Evolutionary conservation across 2,329 filamentous ascomycete species (phyloP), one percentile per base, ranked within the genome.

Genomic region (Monosporascus sp.): DNA sequence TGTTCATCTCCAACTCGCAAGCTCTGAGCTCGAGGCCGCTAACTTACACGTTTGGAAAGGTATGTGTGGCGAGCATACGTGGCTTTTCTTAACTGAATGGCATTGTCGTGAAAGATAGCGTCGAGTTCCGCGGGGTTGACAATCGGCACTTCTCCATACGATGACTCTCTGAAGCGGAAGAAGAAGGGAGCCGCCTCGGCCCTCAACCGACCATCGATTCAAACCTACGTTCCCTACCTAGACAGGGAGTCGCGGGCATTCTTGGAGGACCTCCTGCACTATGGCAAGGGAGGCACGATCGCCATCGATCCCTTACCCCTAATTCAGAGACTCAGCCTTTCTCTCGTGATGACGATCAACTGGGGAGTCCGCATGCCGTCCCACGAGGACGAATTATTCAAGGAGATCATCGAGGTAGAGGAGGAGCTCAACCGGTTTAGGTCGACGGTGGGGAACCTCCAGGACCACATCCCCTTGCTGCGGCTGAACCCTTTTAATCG

Each of bases 71-170:
- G 31, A 20, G 14, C 17, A 18, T 18, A 9, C 17, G 1, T 25
- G 11, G 22, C 0, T 22, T 37, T 6, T 5, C 24, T 5, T 11
- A 37, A 31, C 3, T 15, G 31, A 35, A 35, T 35, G 5, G 31
- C 31, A 14, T 14, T 3, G 31, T 14, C 31, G 31, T 35, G 31
- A 35, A 6, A 65, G 65, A 56, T 66, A 4, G 85, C 91, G 3
- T 90, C 88, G 1, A 83, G 78, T 37, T 89, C 86, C 0, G 86
- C 90, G 60, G 88, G 88, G 6, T 88, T 90, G 69, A 93, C 89
- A 0, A 90, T 94, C 55, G 89, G 89, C 1, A 90, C 89, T 0
- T 91, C 88, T 0, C 89, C 89, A 0, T 94, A 89, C 86, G 88
- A 92, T 56, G 88, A 90, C 49, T 89, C 84, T 2, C 90, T 87